Percentiles rank a stretch among this genome's conserved stretches.
These are phyloP conservation scores for Tylopilus subfusipes DNA, from an alignment of 768 basidiomycete species.

Conservation along the genomic window DNA sequence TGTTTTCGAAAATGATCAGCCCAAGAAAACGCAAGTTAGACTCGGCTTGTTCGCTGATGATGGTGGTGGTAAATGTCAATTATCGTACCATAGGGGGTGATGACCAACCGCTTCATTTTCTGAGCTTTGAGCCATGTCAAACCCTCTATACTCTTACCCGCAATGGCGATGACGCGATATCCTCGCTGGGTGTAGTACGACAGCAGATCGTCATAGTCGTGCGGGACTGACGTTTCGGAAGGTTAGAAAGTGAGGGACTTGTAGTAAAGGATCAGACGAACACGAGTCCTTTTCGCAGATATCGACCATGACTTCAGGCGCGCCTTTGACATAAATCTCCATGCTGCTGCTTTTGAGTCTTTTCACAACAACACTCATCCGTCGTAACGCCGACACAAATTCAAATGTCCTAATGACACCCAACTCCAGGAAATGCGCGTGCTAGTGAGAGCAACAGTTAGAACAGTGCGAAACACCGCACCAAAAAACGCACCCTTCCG, in stretches of 20 bases:
- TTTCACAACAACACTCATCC: conserved; percentile 99
- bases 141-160: conserved; percentile 91
- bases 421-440: conserved; percentile 94
- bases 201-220: conserved; percentile 93
- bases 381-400: conserved; percentile 86
- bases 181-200: conserved; percentile 97
- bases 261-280: conserved; percentile 41
- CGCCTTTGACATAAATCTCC: conserved; percentile 99
- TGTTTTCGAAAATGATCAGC: conserved; percentile 96
- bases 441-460: conserved; percentile 43
- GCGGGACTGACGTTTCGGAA: conserved; percentile 61
- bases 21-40: conserved; percentile 87
- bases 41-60: conserved; percentile 85
- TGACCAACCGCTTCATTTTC: conserved; percentile 80
- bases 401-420: conserved; percentile 96
- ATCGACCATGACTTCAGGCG: conserved; percentile 95
- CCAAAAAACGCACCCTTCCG: conserved; percentile 53
- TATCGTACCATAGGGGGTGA: background rate
- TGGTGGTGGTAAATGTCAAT: conserved; percentile 6
- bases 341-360: conserved; percentile 89
- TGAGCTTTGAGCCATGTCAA: conserved; percentile 97
- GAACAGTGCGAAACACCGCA: background rate
- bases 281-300: conserved; percentile 93
- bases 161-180: conserved; percentile 96
- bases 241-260: conserved; percentile 10